Conservation (phyloP, 2,329 filamentous ascomycete species). For the Exophiala viscosa region DNA sequence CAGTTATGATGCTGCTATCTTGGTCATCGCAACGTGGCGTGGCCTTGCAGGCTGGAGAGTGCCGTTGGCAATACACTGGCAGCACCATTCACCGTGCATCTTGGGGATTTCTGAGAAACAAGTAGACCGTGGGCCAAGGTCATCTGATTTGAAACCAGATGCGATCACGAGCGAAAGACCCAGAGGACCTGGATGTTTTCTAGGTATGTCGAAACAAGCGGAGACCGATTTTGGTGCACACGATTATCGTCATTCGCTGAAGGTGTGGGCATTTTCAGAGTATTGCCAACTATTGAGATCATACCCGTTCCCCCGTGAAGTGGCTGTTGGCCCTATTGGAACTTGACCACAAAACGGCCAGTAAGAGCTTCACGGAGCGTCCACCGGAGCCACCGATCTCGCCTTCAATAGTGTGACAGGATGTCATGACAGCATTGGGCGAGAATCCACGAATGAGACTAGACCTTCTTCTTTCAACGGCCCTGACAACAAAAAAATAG, state of each 20-base stretch:
- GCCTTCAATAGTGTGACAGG: neutral
- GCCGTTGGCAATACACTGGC: no score
- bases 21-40: neutral
- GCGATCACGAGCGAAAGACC: neutral
- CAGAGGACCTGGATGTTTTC: neutral
- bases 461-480: neutral
- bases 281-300: neutral
- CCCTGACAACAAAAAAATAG: neutral
- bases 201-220: no score
- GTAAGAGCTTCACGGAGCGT: neutral
- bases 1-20: neutral
- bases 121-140: no score
- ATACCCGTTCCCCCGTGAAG: conserved; percentile 2
- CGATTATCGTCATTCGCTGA: neutral
- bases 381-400: no score
- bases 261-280: neutral
- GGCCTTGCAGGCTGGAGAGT: no score
- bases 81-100: no score
- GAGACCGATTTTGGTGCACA: neutral
- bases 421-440: neutral
- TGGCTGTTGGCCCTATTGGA: neutral
- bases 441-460: neutral
- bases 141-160: no score
- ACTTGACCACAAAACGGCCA: neutral
- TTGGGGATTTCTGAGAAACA: no score